A percentile compares a stretch with the other conserved stretches of the same genome.
These are phyloP conservation scores for Umbilicus rupestris DNA, from an alignment of 164 flowering plant genomes.

Conservation along the genomic window DNA sequence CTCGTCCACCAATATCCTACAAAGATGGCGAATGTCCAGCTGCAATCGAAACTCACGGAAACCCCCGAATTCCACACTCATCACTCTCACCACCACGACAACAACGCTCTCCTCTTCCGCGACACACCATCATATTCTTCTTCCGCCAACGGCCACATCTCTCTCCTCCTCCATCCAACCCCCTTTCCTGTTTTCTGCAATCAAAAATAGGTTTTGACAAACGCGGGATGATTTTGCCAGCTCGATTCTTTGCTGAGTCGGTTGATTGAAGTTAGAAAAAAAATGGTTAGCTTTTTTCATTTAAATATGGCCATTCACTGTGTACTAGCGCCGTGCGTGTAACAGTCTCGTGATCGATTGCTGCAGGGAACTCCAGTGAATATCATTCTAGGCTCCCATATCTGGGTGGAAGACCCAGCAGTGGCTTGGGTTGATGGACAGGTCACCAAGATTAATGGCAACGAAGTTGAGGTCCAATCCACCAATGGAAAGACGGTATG, in stretches of 20 bases:
- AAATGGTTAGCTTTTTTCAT: background rate
- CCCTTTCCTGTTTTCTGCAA: background rate
- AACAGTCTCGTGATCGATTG: background rate
- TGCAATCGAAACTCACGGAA: constrained; percentile 1
- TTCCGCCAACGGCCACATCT: too few relatives aligned
- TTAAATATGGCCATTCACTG: too few relatives aligned
- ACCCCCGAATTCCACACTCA: background rate
- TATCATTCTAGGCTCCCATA: constrained; percentile 83
- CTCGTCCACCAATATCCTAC: background rate
- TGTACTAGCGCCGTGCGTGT: too few relatives aligned
- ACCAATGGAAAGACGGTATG: constrained; percentile 61
- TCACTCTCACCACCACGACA: background rate
- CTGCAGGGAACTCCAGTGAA: constrained; percentile 79
- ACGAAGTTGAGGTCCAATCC: constrained; percentile 45
- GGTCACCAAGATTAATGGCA: constrained; percentile 52
- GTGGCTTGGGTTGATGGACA: constrained; percentile 88
- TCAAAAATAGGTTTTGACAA: background rate
- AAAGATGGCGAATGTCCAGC: background rate
- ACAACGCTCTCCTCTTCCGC: background rate
- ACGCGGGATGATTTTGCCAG: background rate
- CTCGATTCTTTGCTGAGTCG: too few relatives aligned
- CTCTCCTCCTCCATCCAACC: background rate
- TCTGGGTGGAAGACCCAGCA: constrained; percentile 78
- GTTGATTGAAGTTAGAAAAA: background rate
- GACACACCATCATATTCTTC: background rate